Conservation (phyloP, 148 eudicot genomes). For the Rhododendron vialii region DNA sequence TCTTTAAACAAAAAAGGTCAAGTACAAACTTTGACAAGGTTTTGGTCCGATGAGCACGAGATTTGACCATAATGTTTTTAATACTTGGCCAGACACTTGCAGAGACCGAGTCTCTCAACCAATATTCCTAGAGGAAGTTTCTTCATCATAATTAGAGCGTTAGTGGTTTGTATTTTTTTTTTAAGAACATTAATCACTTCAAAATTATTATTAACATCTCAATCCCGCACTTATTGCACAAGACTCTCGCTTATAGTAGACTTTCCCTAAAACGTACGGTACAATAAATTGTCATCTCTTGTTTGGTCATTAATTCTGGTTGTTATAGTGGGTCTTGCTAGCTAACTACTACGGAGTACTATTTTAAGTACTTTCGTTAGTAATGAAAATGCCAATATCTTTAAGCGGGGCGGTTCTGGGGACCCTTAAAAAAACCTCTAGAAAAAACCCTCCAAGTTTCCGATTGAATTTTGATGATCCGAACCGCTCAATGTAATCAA, state of each 20-base stretch:
- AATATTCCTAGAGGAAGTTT: slow-evolving; percentile 14
- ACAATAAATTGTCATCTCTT: background rate
- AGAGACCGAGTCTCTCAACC: slow-evolving; percentile 14
- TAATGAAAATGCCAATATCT: background rate
- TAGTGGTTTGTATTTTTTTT: background rate
- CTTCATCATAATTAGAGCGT: slow-evolving; percentile 1
- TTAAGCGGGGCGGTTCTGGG: too few relatives aligned
- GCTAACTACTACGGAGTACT: too few relatives aligned
- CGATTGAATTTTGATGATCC: too few relatives aligned
- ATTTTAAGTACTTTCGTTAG: background rate
- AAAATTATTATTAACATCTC: background rate
- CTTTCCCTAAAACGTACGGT: background rate
- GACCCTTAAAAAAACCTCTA: too few relatives aligned
- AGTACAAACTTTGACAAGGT: background rate
- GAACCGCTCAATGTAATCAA: too few relatives aligned
- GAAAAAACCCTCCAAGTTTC: too few relatives aligned
- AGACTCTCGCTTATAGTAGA: background rate
- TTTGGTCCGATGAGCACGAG: slow-evolving; percentile 14
- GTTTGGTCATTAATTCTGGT: background rate
- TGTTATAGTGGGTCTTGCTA: background rate
- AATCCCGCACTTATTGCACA: background rate
- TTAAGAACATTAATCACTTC: background rate
- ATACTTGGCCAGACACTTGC: slow-evolving; percentile 18
- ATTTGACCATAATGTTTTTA: slow-evolving; percentile 14
- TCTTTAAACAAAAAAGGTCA: background rate